phyloP scores from a whole-genome alignment of 176 grass and related monocot genomes.

The Olyra latifolia region DNA sequence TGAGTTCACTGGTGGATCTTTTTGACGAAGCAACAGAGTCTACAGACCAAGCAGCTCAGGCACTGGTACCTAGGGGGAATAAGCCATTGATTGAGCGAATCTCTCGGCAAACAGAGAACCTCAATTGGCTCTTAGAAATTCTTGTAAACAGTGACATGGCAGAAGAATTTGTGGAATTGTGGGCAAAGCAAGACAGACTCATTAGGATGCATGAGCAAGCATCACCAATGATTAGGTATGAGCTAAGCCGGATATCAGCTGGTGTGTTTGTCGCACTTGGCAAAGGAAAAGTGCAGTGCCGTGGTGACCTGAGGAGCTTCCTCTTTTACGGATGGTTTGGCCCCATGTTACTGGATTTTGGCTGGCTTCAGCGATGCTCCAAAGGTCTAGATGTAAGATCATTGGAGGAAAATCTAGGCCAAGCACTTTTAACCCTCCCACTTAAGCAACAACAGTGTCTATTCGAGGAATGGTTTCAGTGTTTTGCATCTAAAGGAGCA shows the following conservation, averaged over 20 bases:
- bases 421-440: slow-evolving; percentile 66
- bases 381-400: slow-evolving; percentile 83
- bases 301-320: slow-evolving; percentile 36
- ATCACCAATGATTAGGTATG: slow-evolving; percentile 78
- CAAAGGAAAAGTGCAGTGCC: slow-evolving; percentile 69
- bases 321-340: slow-evolving; percentile 60
- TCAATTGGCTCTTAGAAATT: slow-evolving; percentile 76
- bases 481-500: slow-evolving; percentile 39
- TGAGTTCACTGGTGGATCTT: slow-evolving; percentile 50
- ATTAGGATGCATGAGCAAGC: slow-evolving; percentile 54
- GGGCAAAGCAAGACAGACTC: slow-evolving; percentile 69
- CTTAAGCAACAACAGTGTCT: slow-evolving; percentile 70
- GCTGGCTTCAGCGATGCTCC: slow-evolving; percentile 77
- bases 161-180: slow-evolving; percentile 74
- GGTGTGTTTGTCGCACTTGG: slow-evolving; percentile 67
- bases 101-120: slow-evolving; percentile 70
- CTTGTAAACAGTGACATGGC: slow-evolving; percentile 71
- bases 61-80: not conserved
- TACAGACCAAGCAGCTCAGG: not conserved
- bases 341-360: slow-evolving; percentile 67
- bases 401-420: slow-evolving; percentile 75
- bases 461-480: slow-evolving; percentile 82
- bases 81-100: slow-evolving; percentile 66
- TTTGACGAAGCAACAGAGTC: slow-evolving; percentile 50
- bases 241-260: slow-evolving; percentile 76